Evolutionary conservation across 257 asterid genomes (phyloP), one percentile per base, ranked within the genome.

Genomic region (Agastache rugosa): DNA sequence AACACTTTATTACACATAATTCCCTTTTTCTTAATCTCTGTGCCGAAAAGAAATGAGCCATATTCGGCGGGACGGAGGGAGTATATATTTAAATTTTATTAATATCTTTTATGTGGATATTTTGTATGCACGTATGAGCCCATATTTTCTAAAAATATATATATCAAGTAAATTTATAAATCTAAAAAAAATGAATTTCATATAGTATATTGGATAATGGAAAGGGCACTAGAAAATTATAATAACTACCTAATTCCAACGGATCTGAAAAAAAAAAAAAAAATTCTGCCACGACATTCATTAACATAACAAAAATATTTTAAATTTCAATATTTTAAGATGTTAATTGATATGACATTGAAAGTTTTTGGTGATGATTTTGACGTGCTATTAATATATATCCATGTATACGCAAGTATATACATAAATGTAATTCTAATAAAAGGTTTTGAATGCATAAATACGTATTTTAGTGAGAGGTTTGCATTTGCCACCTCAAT

Each of bases 341-440:
- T 47, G 8, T 50, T 20, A 8, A 54, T 74, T 37, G 66, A 6
- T 3, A 39, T 56, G 68, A 44, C 45, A 56, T 53, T n/a, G 68
- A 75, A 58, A 55, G 74, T 17, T 42, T 56, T 34, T 39, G 60
- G 37, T n/a, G 15, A 27, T 72, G 59, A 72, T 15, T 72, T 35
- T 12, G 50, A 59, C 61, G 25, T 45, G 60, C 69, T 45, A 44
- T 42, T 19, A 34, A 12, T 12, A 11, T 41, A 17, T 31, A 34
- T 8, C 2, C 23, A 42, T 12, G 44, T 1, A 19, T 4, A 37
- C 53, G 29, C 15, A 35, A 62, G 9, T 34, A 35, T 11, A 34
- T 60, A 29, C 66, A 53, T 1, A 53, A 19, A 53, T 8, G 11
- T 11, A 19, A 53, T 9, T 53, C 20, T 53, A 20, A 11, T 53